A percentile compares a stretch with the other conserved stretches of the same genome.
Evolutionary conservation across 495 filamentous ascomycete genomes (phyloP).

Genomic region (Hypoxylon subgilvum): DNA sequence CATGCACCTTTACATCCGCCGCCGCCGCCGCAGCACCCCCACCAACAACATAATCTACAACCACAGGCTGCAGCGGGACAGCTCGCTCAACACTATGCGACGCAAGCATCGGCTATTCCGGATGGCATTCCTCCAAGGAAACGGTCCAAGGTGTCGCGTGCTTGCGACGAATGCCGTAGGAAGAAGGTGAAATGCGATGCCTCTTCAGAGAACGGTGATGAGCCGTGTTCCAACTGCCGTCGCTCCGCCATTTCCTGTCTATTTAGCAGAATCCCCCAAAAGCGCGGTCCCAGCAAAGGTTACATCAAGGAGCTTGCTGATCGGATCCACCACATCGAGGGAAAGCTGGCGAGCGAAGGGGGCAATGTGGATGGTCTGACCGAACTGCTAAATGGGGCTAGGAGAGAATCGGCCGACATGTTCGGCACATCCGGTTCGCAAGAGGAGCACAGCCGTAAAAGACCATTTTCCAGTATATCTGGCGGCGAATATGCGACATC

Average conservation of each 20-base stretch:
- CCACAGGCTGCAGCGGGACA: constrained; percentile 38
- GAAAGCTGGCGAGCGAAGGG: constrained; percentile 51
- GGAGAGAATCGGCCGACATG: constrained; percentile 46
- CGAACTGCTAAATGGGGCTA: constrained; percentile 40
- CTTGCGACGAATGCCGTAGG: constrained; percentile 92
- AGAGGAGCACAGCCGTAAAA: constrained; percentile 49
- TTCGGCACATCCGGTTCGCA: constrained; percentile 43
- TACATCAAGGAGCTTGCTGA: constrained; percentile 98
- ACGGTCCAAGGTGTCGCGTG: constrained; percentile 88
- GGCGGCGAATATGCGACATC: constrained; percentile 46
- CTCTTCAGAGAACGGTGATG: constrained; percentile 74
- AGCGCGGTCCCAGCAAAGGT: constrained; percentile 93
- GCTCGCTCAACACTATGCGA: constrained; percentile 37
- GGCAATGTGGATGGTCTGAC: constrained; percentile 36
- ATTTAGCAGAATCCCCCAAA: constrained; percentile 92
- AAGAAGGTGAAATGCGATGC: constrained; percentile 98
- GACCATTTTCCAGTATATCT: constrained; percentile 56
- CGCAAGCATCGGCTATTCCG: constrained; percentile 41
- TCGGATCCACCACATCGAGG: constrained; percentile 82
- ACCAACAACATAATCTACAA: constrained; percentile 41
- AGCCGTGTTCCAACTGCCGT: constrained; percentile 85
- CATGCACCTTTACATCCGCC: constrained; percentile 34
- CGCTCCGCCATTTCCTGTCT: constrained; percentile 78
- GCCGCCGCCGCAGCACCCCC: constrained; percentile 41
- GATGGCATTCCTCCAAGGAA: constrained; percentile 77